Percentiles rank a stretch among this genome's conserved stretches.
Conservation (phyloP, 2,329 filamentous ascomycete genomes). For the Arthrobotrys pseudoclavata region DNA sequence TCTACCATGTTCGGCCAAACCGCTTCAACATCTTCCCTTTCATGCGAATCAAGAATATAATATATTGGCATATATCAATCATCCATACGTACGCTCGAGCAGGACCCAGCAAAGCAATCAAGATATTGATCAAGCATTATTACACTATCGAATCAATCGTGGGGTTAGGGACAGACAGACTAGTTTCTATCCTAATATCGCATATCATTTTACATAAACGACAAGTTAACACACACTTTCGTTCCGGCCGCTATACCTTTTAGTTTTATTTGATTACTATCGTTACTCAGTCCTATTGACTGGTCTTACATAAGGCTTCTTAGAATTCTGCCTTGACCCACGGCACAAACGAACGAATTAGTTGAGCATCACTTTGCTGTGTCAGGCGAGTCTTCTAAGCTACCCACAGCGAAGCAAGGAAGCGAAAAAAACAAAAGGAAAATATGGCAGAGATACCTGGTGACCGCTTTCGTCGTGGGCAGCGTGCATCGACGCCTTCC, state of each 20-base stretch:
- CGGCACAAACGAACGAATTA: slow-evolving; percentile 50
- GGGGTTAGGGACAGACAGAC: slow-evolving; percentile 47
- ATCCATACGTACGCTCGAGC: slow-evolving; percentile 42
- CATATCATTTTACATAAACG: slow-evolving; percentile 45
- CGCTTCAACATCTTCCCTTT: slow-evolving; percentile 54
- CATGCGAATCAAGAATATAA: slow-evolving; percentile 52
- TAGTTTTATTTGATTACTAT: slow-evolving; percentile 60
- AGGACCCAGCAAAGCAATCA: slow-evolving; percentile 44
- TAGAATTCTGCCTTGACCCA: slow-evolving; percentile 56
- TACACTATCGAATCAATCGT: slow-evolving; percentile 53
- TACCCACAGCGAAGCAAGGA: slow-evolving; percentile 34
- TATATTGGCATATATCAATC: slow-evolving; percentile 47
- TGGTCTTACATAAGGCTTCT: slow-evolving; percentile 59
- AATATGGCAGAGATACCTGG: slow-evolving; percentile 57
- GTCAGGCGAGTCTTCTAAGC: slow-evolving; percentile 46
- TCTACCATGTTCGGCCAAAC: slow-evolving; percentile 56
- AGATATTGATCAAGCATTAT: slow-evolving; percentile 58
- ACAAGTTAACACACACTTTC: slow-evolving; percentile 51
- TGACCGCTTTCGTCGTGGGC: slow-evolving; percentile 59
- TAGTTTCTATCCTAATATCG: slow-evolving; percentile 44
- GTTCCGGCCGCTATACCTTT: slow-evolving; percentile 49
- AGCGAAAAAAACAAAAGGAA: slow-evolving; percentile 40
- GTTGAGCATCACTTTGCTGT: slow-evolving; percentile 42
- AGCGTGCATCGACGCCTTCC: slow-evolving; percentile 56
- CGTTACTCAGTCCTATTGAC: slow-evolving; percentile 47